A percentile compares a stretch with the other conserved stretches of the same genome.
These are phyloP conservation scores for Plasmodium fragile DNA, from an alignment of 169 alveolate genomes.

Conservation along the genomic window DNA sequence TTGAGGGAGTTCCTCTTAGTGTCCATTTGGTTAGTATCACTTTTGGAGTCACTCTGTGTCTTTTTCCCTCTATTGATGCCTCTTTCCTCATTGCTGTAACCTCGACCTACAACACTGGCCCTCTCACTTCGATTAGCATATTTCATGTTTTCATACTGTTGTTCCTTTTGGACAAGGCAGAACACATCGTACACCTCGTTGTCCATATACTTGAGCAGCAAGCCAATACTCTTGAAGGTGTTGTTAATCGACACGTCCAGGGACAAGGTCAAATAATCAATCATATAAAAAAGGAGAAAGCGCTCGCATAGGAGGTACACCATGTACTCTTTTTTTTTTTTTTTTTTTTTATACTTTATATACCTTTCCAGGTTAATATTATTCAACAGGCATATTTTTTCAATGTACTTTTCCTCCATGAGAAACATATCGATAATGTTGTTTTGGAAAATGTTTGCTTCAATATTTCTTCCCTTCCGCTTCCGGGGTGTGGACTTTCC, in stretches of 20 bases:
- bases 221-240: slow-evolving; percentile 55
- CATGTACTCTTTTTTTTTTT: slow-evolving; percentile 57
- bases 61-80: background rate
- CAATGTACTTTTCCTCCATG: slow-evolving; percentile 56
- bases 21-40: background rate
- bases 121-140: background rate
- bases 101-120: background rate
- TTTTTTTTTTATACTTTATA: slow-evolving; percentile 60
- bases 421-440: slow-evolving; percentile 44
- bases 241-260: slow-evolving; percentile 59
- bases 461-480: background rate
- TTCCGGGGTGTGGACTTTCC: background rate
- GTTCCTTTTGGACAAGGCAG: slow-evolving; percentile 61
- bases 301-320: slow-evolving; percentile 67
- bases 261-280: slow-evolving; percentile 62
- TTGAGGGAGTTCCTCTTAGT: slow-evolving; percentile 13
- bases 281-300: slow-evolving; percentile 62
- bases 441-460: slow-evolving; percentile 3
- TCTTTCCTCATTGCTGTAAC: background rate
- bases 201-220: slow-evolving; percentile 50
- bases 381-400: slow-evolving; percentile 59
- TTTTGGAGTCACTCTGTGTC: background rate
- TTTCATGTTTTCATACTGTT: slow-evolving; percentile 45
- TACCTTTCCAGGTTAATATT: slow-evolving; percentile 58
- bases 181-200: slow-evolving; percentile 58